phyloP scores from a whole-genome alignment of 2,329 filamentous ascomycete genomes.

The Leptodontidium sp. region DNA sequence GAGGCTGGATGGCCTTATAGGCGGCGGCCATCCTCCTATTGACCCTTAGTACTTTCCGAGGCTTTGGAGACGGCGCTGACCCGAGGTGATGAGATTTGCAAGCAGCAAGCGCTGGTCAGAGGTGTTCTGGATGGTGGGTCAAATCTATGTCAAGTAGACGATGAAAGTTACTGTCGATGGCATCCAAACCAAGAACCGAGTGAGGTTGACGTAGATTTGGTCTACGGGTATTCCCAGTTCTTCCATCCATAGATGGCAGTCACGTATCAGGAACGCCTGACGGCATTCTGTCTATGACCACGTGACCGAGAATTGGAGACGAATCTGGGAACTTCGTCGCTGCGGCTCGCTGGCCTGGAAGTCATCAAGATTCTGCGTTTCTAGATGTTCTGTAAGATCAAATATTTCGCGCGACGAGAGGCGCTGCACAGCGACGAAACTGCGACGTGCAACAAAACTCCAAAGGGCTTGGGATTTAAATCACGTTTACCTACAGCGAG shows the following conservation, averaged over 20 bases:
- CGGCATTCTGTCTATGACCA: no score
- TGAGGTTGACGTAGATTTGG: background rate
- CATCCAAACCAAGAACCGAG: no score
- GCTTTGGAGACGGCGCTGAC: constrained; percentile 11
- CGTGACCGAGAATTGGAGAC: no score
- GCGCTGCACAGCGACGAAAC: background rate
- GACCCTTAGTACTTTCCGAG: constrained; percentile 2
- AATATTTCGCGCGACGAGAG: no score
- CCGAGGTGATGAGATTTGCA: background rate
- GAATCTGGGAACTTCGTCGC: no score
- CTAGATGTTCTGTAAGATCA: background rate
- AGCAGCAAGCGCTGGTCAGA: background rate
- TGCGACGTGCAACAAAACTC: no score
- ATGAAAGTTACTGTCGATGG: background rate
- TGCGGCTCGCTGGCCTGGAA: no score
- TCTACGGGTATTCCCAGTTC: background rate
- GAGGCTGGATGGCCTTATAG: constrained; percentile 4
- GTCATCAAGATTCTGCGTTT: background rate
- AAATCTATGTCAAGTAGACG: background rate
- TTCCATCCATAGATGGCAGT: no score
- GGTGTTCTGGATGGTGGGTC: background rate
- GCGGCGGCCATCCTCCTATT: constrained; percentile 7
- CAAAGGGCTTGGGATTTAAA: background rate
- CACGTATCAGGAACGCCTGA: no score
- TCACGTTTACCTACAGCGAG: constrained; percentile 1